A percentile compares a stretch with the other conserved stretches of the same genome.
phyloP scores from a whole-genome alignment of 768 basidiomycete genomes.

The Suillus subalutaceus region DNA sequence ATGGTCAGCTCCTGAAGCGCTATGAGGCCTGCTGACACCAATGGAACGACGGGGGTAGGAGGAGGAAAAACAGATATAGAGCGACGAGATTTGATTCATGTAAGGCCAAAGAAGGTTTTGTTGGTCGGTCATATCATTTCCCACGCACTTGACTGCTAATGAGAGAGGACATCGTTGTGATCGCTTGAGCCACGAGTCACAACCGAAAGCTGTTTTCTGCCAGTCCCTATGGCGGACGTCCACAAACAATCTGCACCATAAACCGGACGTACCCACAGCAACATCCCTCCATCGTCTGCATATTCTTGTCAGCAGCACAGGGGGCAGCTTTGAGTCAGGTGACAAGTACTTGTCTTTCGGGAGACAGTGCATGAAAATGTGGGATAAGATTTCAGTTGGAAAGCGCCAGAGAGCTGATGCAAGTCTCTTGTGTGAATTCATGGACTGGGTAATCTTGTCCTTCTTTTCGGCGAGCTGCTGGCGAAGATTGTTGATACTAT shows the following conservation, averaged over 20 bases:
- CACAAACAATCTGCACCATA: neutral
- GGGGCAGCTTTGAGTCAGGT: neutral
- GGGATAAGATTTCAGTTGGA: neutral
- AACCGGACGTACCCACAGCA: no score
- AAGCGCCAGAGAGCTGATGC: neutral
- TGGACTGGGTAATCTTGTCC: neutral
- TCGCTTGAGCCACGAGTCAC: neutral
- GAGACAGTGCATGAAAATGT: neutral
- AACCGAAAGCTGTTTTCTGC: neutral
- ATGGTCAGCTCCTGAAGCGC: neutral
- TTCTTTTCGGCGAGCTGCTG: neutral
- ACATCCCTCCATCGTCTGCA: neutral
- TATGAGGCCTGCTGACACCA: neutral
- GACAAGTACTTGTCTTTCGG: neutral
- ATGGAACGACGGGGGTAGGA: no score
- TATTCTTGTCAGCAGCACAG: neutral
- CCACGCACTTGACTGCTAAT: neutral
- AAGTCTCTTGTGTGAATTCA: neutral
- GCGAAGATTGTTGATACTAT: neutral
- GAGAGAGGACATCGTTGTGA: neutral
- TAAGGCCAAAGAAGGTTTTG: neutral
- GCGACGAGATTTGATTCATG: neutral
- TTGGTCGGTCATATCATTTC: neutral
- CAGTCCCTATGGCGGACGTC: neutral
- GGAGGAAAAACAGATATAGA: neutral